A percentile compares a stretch with the other conserved stretches of the same genome.
These are phyloP conservation scores for Alternaria hordeiaustralica DNA, from an alignment of 2,329 filamentous ascomycete species.

Conservation along the genomic window DNA sequence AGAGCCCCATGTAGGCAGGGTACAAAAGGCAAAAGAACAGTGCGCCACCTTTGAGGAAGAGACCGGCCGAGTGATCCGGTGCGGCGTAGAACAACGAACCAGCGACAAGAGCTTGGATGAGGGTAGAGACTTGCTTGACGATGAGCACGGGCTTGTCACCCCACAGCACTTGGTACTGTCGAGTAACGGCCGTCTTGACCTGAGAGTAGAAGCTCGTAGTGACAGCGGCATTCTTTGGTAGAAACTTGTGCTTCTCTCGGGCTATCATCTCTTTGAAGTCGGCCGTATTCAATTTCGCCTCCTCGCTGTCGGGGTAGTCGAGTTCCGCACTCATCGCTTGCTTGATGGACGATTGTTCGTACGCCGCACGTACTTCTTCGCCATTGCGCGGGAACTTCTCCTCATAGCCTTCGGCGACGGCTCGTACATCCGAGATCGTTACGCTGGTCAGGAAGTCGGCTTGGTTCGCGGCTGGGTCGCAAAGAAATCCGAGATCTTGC, in stretches of 20 bases:
- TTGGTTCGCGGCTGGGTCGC: constrained; percentile 64
- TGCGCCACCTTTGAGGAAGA: constrained; percentile 69
- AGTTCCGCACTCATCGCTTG: constrained; percentile 62
- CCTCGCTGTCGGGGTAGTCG: constrained; percentile 59
- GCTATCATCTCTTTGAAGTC: constrained; percentile 62
- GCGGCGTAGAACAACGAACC: constrained; percentile 73
- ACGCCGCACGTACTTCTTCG: constrained; percentile 57
- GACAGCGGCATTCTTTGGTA: constrained; percentile 61
- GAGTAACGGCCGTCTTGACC: constrained; percentile 61
- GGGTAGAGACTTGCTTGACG: constrained; percentile 65
- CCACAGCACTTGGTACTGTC: constrained; percentile 70
- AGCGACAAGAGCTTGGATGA: constrained; percentile 66
- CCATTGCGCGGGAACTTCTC: constrained; percentile 49
- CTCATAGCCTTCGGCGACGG: constrained; percentile 49
- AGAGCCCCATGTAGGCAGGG: constrained; percentile 67
- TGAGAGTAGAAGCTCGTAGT: constrained; percentile 50
- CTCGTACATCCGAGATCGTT: constrained; percentile 55
- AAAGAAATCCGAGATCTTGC: constrained; percentile 70
- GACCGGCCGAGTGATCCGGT: constrained; percentile 61
- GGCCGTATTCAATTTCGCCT: constrained; percentile 45
- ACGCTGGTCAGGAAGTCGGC: constrained; percentile 78
- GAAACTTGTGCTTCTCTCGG: constrained; percentile 60
- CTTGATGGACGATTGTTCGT: constrained; percentile 60
- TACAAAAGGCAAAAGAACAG: constrained; percentile 69
- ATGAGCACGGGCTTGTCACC: constrained; percentile 68